Percentiles rank a stretch among this genome's conserved stretches.
Evolutionary conservation across 192 early-diverging fungal genomes (phyloP).

Genomic region (Coemansia biformis): DNA sequence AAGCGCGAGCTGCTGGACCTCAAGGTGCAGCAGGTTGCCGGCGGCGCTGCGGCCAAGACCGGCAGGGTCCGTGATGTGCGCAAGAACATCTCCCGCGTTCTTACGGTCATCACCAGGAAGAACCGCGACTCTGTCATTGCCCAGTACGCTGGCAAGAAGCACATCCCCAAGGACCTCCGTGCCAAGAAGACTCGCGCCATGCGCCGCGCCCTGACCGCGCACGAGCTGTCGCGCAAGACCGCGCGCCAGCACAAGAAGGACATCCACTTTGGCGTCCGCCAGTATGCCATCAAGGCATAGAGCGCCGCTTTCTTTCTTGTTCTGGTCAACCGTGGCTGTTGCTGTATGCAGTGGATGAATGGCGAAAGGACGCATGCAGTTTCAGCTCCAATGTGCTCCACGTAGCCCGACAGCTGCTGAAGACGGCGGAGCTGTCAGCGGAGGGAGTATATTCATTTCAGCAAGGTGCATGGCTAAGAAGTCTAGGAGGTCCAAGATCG

Average conservation of each 20-base stretch:
- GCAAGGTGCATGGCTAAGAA: too few relatives aligned
- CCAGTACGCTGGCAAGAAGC: conserved; percentile 94
- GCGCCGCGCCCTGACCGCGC: conserved; percentile 85
- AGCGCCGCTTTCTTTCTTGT: not conserved
- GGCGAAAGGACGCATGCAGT: too few relatives aligned
- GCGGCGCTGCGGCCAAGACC: conserved; percentile 57
- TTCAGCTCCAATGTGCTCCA: too few relatives aligned
- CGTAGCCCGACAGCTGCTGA: too few relatives aligned
- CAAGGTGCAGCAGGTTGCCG: conserved; percentile 89
- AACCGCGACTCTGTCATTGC: conserved; percentile 82
- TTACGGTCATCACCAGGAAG: conserved; percentile 94
- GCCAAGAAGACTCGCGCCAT: conserved; percentile 98
- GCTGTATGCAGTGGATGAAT: too few relatives aligned
- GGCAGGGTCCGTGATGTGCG: conserved; percentile 79
- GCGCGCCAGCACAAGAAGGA: conserved; percentile 85
- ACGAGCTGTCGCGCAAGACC: conserved; percentile 78
- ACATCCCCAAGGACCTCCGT: conserved; percentile 92
- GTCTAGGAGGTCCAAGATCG: too few relatives aligned
- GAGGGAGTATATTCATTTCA: too few relatives aligned
- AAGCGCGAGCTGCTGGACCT: conserved; percentile 91
- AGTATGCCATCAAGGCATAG: conserved; percentile 86
- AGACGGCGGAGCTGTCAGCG: too few relatives aligned
- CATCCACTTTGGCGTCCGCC: conserved; percentile 84
- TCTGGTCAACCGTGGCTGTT: not conserved
- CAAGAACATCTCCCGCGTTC: conserved; percentile 90